phyloP scores from a whole-genome alignment of 2,329 filamentous ascomycete species.

The Trichoderma atroviride region DNA sequence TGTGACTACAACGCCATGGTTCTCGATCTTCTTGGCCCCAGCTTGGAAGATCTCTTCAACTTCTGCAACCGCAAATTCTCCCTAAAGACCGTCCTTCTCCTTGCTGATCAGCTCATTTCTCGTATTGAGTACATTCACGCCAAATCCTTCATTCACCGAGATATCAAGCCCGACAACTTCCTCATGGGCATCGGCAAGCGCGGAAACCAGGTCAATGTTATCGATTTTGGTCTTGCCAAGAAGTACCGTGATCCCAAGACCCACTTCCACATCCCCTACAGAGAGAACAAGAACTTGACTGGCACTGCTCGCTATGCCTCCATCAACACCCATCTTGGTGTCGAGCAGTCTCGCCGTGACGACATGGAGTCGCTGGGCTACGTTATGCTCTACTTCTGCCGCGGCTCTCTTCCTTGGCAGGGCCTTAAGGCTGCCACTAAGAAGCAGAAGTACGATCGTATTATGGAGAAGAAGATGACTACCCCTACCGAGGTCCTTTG shows the following conservation, averaged over 20 bases:
- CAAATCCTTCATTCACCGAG: constrained; percentile 99
- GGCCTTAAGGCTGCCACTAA: constrained; percentile 97
- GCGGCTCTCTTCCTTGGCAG: constrained; percentile 98
- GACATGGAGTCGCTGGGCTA: constrained; percentile 99
- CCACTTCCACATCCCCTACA: constrained; percentile 98
- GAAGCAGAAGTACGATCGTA: constrained; percentile 99
- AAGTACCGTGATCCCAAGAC: constrained; percentile 99
- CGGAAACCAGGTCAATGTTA: constrained; percentile 98
- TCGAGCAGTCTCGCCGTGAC: constrained; percentile 98
- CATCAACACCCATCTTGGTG: constrained; percentile 98
- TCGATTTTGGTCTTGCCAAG: constrained; percentile 98
- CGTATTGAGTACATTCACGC: constrained; percentile 99
- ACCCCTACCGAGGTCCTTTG: constrained; percentile 97
- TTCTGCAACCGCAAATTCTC: constrained; percentile 99
- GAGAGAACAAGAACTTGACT: constrained; percentile 99
- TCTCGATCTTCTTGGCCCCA: constrained; percentile 91
- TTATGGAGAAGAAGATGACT: constrained; percentile 99
- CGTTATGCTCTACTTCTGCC: constrained; percentile 99
- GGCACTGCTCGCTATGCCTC: constrained; percentile 97
- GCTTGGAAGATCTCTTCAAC: constrained; percentile 98
- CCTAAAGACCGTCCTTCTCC: constrained; percentile 92
- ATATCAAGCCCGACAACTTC: constrained; percentile 99
- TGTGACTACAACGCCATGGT: constrained; percentile 99
- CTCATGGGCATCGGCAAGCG: constrained; percentile 99
- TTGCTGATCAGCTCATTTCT: constrained; percentile 97